phyloP scores from a whole-genome alignment of 1,284 basidiomycete genomes.

The Pulveroboletus sp. region DNA sequence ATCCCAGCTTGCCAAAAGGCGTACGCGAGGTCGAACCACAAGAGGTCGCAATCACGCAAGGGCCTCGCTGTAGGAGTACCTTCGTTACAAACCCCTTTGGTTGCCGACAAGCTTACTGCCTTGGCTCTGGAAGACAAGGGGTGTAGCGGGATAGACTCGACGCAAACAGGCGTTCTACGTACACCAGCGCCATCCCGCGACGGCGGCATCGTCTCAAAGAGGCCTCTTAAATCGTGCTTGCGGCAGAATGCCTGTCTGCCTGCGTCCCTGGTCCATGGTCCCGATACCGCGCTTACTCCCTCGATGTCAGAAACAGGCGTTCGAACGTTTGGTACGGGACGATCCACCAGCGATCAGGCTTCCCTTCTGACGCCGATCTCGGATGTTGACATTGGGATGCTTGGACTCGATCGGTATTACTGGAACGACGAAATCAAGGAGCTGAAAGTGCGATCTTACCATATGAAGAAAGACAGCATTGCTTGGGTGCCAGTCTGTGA shows the following conservation, averaged over 20 bases:
- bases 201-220: not conserved
- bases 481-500: slow-evolving; percentile 20
- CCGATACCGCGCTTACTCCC: slow-evolving; percentile 1
- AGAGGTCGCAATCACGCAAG: slow-evolving; percentile 14
- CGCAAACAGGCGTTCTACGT: not conserved
- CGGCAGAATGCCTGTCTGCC: not conserved
- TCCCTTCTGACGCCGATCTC: slow-evolving; percentile 18
- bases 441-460: slow-evolving; percentile 1
- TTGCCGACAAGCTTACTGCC: not conserved
- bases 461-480: slow-evolving; percentile 24
- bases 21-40: slow-evolving; percentile 1
- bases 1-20: not conserved
- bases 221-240: slow-evolving; percentile 19
- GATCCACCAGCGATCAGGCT: slow-evolving; percentile 3
- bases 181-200: not conserved
- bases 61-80: slow-evolving; percentile 12
- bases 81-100: not conserved
- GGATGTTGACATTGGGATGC: slow-evolving; percentile 23
- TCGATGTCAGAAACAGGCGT: slow-evolving; percentile 10
- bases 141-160: not conserved
- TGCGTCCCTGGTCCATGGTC: not conserved
- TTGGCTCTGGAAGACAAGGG: not conserved
- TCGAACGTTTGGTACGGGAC: not conserved
- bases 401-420: slow-evolving; percentile 27
- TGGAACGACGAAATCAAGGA: slow-evolving; percentile 26